phyloP scores from a whole-genome alignment of 2,329 filamentous ascomycete species.

The Cadophora luteo-olivacea region DNA sequence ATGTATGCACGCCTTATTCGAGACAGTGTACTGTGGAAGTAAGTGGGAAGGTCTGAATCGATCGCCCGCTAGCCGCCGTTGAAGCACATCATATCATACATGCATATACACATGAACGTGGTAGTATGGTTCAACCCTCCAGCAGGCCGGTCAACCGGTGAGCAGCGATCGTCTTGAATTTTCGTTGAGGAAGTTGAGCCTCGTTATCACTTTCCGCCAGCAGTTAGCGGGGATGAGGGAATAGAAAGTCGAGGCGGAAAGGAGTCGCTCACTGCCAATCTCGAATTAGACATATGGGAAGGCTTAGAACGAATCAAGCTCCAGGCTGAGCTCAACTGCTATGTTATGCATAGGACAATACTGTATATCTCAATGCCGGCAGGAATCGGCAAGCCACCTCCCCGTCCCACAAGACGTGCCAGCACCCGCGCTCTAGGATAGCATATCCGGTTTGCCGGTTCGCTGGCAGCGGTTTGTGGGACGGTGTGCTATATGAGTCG shows the following conservation, averaged over 20 bases:
- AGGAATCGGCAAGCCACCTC: conserved; percentile 9
- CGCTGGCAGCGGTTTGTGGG: conserved; percentile 12
- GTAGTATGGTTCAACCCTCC: not conserved
- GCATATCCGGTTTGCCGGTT: conserved; percentile 27
- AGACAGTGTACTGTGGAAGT: not conserved
- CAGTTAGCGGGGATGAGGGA: too few relatives aligned
- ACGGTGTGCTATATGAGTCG: not conserved
- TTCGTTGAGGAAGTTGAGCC: not conserved
- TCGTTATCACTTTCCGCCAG: not conserved
- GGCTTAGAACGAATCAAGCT: not conserved
- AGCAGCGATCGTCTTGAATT: not conserved
- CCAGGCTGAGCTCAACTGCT: not conserved
- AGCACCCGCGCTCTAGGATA: conserved; percentile 15
- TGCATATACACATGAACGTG: not conserved
- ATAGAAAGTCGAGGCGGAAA: not conserved
- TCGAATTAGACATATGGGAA: not conserved
- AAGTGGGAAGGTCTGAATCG: not conserved
- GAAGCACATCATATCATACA: not conserved
- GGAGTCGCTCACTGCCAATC: not conserved
- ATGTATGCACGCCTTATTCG: not conserved
- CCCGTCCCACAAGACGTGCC: not conserved
- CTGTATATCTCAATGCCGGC: not conserved
- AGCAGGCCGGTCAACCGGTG: not conserved
- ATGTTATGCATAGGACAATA: not conserved
- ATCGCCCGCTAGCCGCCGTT: not conserved